Conservation (phyloP, 371 early-diverging fungal genomes). For the Mucor plumbeus region DNA sequence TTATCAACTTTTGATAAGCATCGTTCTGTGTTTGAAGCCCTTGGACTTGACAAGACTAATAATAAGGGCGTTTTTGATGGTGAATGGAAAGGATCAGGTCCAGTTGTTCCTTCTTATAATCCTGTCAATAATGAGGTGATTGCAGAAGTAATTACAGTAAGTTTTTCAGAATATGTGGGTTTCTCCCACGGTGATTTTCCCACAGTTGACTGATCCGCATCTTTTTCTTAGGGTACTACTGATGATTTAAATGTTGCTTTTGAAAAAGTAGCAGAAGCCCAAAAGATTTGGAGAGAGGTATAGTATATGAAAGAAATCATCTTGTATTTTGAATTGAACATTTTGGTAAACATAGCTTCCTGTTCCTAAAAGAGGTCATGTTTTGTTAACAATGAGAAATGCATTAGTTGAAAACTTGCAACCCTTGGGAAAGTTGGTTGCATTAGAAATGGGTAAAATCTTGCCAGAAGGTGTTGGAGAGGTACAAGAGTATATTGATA, state of each 20-base stretch:
- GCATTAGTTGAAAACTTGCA: constrained; percentile 77
- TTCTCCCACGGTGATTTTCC: constrained; percentile 20
- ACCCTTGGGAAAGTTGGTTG: constrained; percentile 85
- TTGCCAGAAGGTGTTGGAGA: constrained; percentile 94
- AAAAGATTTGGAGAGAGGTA: constrained; percentile 75
- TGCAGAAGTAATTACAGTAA: constrained; percentile 79
- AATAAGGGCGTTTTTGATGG: constrained; percentile 92
- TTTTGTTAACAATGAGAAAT: constrained; percentile 92
- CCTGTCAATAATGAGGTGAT: constrained; percentile 91
- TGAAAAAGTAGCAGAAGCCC: constrained; percentile 65
- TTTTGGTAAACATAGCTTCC: constrained; percentile 59
- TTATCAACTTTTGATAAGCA: constrained; percentile 52
- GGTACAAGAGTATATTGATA: constrained; percentile 97
- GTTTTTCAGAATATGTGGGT: neutral
- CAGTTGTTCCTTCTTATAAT: constrained; percentile 75
- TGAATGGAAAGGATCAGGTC: constrained; percentile 85
- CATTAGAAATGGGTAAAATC: constrained; percentile 97
- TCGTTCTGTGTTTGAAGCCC: constrained; percentile 63
- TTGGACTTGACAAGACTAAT: constrained; percentile 70
- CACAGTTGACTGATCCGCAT: neutral
- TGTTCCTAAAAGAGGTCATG: constrained; percentile 92
- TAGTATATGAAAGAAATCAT: neutral
- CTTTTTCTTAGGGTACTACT: constrained; percentile 39
- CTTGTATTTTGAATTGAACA: neutral
- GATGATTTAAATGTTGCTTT: constrained; percentile 55